Evolutionary conservation across 148 eudicot species (phyloP).

Genomic region (Amaranthus hypochondriacus): DNA sequence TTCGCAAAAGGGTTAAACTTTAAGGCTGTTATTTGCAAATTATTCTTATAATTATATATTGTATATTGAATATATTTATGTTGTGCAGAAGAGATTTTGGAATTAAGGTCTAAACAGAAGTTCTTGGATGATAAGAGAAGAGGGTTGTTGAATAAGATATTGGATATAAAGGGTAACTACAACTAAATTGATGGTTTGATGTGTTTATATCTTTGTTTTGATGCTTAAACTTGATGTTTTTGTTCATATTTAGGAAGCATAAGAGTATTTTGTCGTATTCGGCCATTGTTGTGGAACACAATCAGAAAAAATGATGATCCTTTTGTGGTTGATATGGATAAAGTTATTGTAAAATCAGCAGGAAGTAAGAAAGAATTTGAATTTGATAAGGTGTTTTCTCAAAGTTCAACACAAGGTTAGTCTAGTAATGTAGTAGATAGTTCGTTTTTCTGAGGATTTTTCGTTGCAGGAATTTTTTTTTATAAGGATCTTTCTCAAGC

Average conservation of each 20-base stretch:
- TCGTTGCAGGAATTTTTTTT: too few relatives aligned
- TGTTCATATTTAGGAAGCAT: constrained; percentile 45
- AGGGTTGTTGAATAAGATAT: constrained; percentile 54
- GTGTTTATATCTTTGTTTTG: background rate
- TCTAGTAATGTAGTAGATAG: background rate
- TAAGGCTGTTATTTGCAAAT: background rate
- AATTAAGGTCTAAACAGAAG: constrained; percentile 40
- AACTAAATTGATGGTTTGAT: background rate
- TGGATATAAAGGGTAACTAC: constrained; percentile 57
- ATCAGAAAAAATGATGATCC: constrained; percentile 37
- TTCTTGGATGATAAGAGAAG: constrained; percentile 46
- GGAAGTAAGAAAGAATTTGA: constrained; percentile 60
- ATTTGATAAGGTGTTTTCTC: constrained; percentile 58
- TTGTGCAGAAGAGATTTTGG: constrained; percentile 50
- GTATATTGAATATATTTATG: constrained; percentile 19
- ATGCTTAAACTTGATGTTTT: background rate
- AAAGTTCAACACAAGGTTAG: constrained; percentile 61
- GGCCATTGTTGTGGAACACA: constrained; percentile 36
- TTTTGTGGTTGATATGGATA: constrained; percentile 41
- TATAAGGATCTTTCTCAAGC: too few relatives aligned
- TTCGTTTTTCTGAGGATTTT: background rate
- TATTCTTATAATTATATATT: background rate
- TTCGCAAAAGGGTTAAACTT: background rate
- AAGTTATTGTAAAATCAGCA: constrained; percentile 48
- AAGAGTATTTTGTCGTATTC: constrained; percentile 62